Evolutionary conservation across 2,329 filamentous ascomycete species (phyloP), one percentile per base, ranked within the genome.

Genomic region (Hypomyces perniciosus): DNA sequence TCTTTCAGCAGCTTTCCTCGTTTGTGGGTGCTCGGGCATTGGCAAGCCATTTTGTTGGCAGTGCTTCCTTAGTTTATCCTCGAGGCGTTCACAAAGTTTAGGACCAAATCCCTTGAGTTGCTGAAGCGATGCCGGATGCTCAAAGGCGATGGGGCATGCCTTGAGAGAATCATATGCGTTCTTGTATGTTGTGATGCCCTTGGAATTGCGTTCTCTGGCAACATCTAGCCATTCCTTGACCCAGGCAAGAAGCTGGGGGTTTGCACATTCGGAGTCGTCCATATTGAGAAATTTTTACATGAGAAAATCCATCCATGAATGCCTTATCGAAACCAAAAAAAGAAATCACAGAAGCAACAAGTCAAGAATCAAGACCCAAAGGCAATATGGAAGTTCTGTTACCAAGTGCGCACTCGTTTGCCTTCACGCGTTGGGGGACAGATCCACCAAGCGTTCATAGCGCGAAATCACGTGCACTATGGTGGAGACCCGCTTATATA

Each of bases 111-210:
- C 86, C 54, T 82, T 83, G n/a, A 93, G 75, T 58, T 85, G 79
- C 59, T 84, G 78, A 1, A 88, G 79, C 68, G 90, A 80, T 5
- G 83, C 82, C 2, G 88, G 88, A 63, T 93, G 88, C 13, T 78
- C 72, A 57, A 90, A 88, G 1, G 70, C 68, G 37, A 89, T 71
- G 0, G 88, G 88, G 56, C 87, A 91, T 9, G 80, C 80, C 67
- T 84, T 88, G 65, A 93, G 79, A 2, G 88, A 86, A 52, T 88
- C 78, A 61, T 89, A 89, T 1, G 88, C 88, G 59, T 85, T 82
- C 56, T 81, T 86, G 66, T 90, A 92, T 0, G 80, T 84, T n/a
- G 77, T 80, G 27, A 83, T 69, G 26, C 85, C 85, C 63, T 88
- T 90, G 13, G 81, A 80, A 62, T 85, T 88, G 42, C 78, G 79